A percentile compares a stretch with the other conserved stretches of the same genome.
Conservation (phyloP, 176 grass and related monocot species). For the Lolium rigidum region DNA sequence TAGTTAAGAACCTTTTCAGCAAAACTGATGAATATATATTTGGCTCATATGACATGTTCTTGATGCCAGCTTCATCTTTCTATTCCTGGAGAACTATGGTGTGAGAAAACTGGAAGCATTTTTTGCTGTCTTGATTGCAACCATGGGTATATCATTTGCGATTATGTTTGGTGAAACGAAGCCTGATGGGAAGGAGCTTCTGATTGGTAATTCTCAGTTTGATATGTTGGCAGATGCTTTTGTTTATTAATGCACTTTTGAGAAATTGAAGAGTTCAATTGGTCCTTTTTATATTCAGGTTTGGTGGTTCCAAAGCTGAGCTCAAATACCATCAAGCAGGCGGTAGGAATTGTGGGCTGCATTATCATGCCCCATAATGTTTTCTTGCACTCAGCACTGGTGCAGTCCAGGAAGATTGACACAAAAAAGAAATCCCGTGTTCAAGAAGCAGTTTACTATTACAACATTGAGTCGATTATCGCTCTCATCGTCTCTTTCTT, state of each 20-base stretch:
- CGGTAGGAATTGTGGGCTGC: slow-evolving; percentile 88
- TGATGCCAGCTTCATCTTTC: slow-evolving; percentile 88
- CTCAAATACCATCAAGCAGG: slow-evolving; percentile 80
- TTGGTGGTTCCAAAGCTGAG: slow-evolving; percentile 80
- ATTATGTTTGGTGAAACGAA: slow-evolving; percentile 96
- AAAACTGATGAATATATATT: slow-evolving; percentile 28
- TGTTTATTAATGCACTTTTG: slow-evolving; percentile 21
- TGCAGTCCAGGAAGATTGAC: slow-evolving; percentile 90
- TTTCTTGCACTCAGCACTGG: slow-evolving; percentile 89
- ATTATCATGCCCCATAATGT: slow-evolving; percentile 97
- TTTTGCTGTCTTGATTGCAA: slow-evolving; percentile 85
- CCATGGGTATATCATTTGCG: slow-evolving; percentile 83
- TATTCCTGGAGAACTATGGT: slow-evolving; percentile 96
- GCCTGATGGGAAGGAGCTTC: slow-evolving; percentile 85
- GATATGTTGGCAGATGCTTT: neutral
- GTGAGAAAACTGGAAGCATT: slow-evolving; percentile 97
- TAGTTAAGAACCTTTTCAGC: neutral
- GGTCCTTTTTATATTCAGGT: slow-evolving; percentile 54
- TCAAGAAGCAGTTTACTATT: slow-evolving; percentile 88
- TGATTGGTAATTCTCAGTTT: slow-evolving; percentile 65
- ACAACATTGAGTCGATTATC: slow-evolving; percentile 81
- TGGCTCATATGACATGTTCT: slow-evolving; percentile 40
- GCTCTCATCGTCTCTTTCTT: slow-evolving; percentile 86
- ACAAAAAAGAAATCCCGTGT: slow-evolving; percentile 74
- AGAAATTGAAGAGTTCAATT: slow-evolving; percentile 32